phyloP scores from a whole-genome alignment of 1,284 basidiomycete genomes.

The Cryptococcus depauperatus region DNA sequence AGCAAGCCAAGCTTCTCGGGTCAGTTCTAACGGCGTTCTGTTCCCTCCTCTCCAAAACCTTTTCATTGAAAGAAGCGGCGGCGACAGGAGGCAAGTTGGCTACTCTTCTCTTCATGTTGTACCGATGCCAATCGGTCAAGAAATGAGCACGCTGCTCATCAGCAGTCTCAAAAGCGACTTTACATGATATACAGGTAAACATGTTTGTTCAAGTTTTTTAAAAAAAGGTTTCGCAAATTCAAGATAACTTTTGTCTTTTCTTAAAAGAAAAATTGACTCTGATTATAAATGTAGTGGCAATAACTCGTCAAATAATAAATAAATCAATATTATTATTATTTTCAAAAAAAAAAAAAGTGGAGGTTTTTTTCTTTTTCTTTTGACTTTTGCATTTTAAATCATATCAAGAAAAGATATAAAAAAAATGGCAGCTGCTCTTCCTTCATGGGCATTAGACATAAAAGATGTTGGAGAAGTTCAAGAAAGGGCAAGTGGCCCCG shows the following conservation, averaged over 20 bases:
- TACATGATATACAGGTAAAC: conserved; percentile 89
- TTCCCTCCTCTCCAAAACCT: conserved; percentile 69
- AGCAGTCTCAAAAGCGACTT: conserved; percentile 76
- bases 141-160: conserved; percentile 88
- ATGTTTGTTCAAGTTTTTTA: conserved; percentile 19
- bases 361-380: neutral
- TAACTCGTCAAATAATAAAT: neutral
- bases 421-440: conserved; percentile 2
- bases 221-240: neutral
- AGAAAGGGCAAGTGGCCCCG: conserved; percentile 7
- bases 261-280: neutral
- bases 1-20: conserved; percentile 59
- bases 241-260: neutral
- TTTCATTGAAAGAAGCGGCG: conserved; percentile 73
- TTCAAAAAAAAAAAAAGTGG: neutral
- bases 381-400: neutral
- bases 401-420: neutral
- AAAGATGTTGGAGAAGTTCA: conserved; percentile 1
- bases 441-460: conserved; percentile 4
- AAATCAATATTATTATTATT: neutral
- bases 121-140: conserved; percentile 88
- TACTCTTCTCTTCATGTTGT: conserved; percentile 97
- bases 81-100: conserved; percentile 83
- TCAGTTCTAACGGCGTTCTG: conserved; percentile 65
- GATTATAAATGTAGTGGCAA: neutral